A percentile compares a stretch with the other conserved stretches of the same genome.
These are phyloP conservation scores for Amaranthus hypochondriacus DNA, from an alignment of 148 eudicot species.

Conservation along the genomic window DNA sequence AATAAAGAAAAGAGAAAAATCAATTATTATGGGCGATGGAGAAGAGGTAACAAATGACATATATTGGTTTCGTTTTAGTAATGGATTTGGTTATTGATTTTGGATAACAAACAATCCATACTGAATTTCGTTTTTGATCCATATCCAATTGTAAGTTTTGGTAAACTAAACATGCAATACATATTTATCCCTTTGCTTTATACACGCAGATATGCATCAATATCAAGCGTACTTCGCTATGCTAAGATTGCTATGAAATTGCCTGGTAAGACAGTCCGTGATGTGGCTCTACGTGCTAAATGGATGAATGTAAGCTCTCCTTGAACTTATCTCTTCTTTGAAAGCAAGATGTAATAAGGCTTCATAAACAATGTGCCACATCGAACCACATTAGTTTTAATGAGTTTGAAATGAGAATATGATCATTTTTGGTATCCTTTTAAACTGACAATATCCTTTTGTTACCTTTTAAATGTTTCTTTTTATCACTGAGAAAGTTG, in stretches of 20 bases:
- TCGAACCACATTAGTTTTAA: neutral
- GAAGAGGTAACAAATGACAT: too few species aligned
- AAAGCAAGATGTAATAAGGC: neutral
- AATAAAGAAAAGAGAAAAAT: too few species aligned
- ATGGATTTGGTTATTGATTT: too few species aligned
- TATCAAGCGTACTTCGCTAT: slow-evolving; percentile 42
- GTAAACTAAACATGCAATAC: too few species aligned
- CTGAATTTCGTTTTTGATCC: too few species aligned
- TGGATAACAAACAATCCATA: too few species aligned
- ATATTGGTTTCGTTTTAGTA: too few species aligned
- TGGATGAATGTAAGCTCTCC: slow-evolving; percentile 65
- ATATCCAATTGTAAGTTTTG: too few species aligned
- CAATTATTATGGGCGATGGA: too few species aligned
- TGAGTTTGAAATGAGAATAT: neutral
- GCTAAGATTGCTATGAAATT: slow-evolving; percentile 68
- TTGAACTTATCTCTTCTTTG: neutral
- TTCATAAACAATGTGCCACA: neutral
- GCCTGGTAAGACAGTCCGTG: slow-evolving; percentile 67
- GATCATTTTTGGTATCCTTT: slow-evolving; percentile 5
- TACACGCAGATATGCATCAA: slow-evolving; percentile 54
- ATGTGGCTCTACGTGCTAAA: slow-evolving; percentile 69
- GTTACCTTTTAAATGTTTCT: too few species aligned
- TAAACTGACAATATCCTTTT: neutral
- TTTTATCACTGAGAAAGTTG: too few species aligned
- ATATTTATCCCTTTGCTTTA: neutral